Evolutionary conservation across 768 basidiomycete species (phyloP), one percentile per base, ranked within the genome.

Genomic region (Amyloporia xantha): DNA sequence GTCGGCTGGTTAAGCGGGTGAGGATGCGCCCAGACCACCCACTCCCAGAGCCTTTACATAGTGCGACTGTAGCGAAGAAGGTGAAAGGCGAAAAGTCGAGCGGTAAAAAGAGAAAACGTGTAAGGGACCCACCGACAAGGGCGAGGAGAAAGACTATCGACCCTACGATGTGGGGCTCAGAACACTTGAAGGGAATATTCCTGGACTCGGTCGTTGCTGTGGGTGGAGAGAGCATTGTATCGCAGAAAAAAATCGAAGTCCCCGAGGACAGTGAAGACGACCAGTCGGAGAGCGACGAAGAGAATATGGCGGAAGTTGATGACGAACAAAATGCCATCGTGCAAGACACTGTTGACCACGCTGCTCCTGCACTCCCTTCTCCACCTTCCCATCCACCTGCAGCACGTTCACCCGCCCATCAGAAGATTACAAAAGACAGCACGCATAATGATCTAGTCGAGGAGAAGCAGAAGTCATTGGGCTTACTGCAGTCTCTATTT

Each of bases 1-100:
- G 84, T 0, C 75, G 85, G 10, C 66, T 88, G 13, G 69, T 89
- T 5, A 71, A 75, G 2, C 82, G 84, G 2, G 68, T 87, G 54
- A 74, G 79, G 35, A 87, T 88, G 77, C 75, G 87, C 3, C 89
- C 91, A 3, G 65, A 60, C 7, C 75, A 72, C 35, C 86, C 88
- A 2, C 63, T 92, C 1, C 68, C 70, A 12, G 64, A 61, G 5
- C 63, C 62, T 7, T 52, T 56, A 2, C 43, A 36, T 1, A 42
- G 44, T 46, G 10, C 20, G 26, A 12, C 19, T 48, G 11, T 53
- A 51, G 47, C 37, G 13, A 51, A 49, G 27, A 44, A 28, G 12
- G 42, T 47, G 40, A 54, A 55, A 27, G 41, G 36, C 10, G 57
- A 41, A 15, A 62, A 60, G 47, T 41, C 25, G 25, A 41, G 49